Evolutionary conservation across 495 filamentous ascomycete species (phyloP).

Genomic region (Podospora pseudopauciseta): DNA sequence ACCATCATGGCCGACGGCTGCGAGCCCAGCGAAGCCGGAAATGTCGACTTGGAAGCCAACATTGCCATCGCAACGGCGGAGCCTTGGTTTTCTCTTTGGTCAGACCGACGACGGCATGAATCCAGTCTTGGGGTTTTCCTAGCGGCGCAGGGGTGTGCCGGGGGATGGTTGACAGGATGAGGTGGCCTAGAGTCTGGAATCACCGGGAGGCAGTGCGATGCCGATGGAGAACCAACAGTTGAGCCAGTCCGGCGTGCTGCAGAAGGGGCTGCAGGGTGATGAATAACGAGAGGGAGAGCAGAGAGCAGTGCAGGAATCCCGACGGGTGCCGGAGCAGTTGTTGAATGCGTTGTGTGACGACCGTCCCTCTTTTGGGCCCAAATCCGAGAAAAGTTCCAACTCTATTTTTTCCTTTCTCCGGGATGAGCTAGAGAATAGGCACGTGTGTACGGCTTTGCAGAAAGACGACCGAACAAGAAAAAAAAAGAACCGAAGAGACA

Average conservation of each 20-base stretch:
- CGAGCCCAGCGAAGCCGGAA: slow-evolving; percentile 59
- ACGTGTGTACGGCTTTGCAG: background rate
- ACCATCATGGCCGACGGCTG: slow-evolving; percentile 52
- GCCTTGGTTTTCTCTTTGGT: slow-evolving; percentile 3
- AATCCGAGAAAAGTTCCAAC: slow-evolving; percentile 1
- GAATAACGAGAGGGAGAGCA: slow-evolving; percentile 5
- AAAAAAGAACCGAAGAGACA: slow-evolving; percentile 3
- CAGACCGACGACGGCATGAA: slow-evolving; percentile 26
- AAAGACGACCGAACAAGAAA: background rate
- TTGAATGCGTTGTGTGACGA: slow-evolving; percentile 15
- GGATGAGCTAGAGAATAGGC: background rate
- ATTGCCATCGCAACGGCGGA: slow-evolving; percentile 60
- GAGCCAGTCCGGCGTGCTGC: slow-evolving; percentile 11
- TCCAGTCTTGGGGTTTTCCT: background rate
- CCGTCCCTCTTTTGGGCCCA: slow-evolving; percentile 2
- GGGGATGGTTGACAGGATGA: background rate
- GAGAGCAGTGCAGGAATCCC: slow-evolving; percentile 9
- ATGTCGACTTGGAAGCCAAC: slow-evolving; percentile 81
- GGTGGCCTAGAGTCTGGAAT: background rate
- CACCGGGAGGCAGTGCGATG: background rate
- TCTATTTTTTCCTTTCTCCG: background rate
- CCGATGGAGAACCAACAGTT: background rate
- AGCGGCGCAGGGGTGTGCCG: slow-evolving; percentile 1
- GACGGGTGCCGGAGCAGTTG: slow-evolving; percentile 18
- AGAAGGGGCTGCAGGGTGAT: slow-evolving; percentile 7